Conservation (phyloP, 148 eudicot species). For the Arctostaphylos glauca region DNA sequence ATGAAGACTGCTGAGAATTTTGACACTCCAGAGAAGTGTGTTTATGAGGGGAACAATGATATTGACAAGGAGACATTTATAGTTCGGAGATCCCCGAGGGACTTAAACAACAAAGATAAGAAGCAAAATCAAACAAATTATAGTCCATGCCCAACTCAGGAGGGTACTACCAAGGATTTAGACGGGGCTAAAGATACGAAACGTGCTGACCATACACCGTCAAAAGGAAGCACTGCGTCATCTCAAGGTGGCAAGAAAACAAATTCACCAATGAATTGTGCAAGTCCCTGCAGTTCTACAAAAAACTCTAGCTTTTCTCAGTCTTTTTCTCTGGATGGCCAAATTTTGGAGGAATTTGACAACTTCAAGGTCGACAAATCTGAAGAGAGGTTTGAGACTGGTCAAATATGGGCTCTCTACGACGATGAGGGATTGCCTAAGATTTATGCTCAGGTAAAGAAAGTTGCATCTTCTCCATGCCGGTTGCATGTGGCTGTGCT, state of each 20-base stretch:
- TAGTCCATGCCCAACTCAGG: neutral
- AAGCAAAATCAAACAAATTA: neutral
- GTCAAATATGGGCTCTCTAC: constrained; percentile 33
- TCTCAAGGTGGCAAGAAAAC: neutral
- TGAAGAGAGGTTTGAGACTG: constrained; percentile 8
- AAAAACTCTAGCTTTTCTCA: neutral
- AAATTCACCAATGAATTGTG: neutral
- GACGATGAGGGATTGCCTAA: constrained; percentile 10
- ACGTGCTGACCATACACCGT: neutral
- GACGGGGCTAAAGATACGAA: neutral
- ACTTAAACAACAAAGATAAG: neutral
- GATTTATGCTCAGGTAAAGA: constrained; percentile 22
- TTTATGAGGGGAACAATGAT: constrained; percentile 6
- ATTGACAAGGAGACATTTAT: constrained; percentile 8
- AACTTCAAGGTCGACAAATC: constrained; percentile 18
- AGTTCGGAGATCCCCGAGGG: constrained; percentile 24
- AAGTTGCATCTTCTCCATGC: constrained; percentile 21
- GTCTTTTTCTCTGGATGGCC: constrained; percentile 10
- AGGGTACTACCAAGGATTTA: constrained; percentile 4
- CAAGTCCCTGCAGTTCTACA: neutral
- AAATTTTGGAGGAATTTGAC: constrained; percentile 12
- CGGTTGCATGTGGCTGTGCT: constrained; percentile 15
- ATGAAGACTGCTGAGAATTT: constrained; percentile 10
- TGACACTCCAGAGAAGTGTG: constrained; percentile 14
- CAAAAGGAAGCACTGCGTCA: neutral